A percentile compares a stretch with the other conserved stretches of the same genome.
These are phyloP conservation scores for Angomonas deanei DNA, from an alignment of 208 protist genomes.

Conservation along the genomic window DNA sequence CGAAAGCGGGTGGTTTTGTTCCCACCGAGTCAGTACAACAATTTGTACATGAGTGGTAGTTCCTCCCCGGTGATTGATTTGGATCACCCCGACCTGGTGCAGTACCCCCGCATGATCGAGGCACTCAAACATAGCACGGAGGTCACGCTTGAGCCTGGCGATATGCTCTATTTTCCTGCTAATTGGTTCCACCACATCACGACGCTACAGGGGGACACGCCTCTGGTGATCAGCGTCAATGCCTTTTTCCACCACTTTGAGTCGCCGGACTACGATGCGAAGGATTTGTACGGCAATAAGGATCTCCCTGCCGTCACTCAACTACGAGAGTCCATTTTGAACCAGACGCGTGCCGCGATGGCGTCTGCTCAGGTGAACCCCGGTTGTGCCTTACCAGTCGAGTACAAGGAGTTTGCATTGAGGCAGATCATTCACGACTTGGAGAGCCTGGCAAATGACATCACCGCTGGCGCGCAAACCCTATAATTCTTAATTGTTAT, in stretches of 20 bases:
- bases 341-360: conserved; percentile 19
- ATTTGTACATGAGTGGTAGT: conserved; percentile 89
- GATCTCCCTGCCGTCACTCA: conserved; percentile 54
- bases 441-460: conserved; percentile 35
- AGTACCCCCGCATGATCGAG: conserved; percentile 79
- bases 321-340: conserved; percentile 38
- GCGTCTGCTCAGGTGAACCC: background rate
- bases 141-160: conserved; percentile 80
- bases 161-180: conserved; percentile 92
- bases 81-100: conserved; percentile 59
- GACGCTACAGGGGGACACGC: conserved; percentile 29
- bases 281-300: conserved; percentile 90
- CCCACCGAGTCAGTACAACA: conserved; percentile 77
- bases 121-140: conserved; percentile 63
- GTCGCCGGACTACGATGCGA: conserved; percentile 58
- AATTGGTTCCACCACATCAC: conserved; percentile 92
- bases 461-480: conserved; percentile 10
- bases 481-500: conserved; percentile 22
- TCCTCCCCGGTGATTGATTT: conserved; percentile 83
- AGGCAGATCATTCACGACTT: conserved; percentile 80
- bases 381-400: conserved; percentile 12
- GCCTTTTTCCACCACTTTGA: conserved; percentile 83
- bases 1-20: conserved; percentile 88
- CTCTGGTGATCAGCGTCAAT: conserved; percentile 66
- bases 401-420: conserved; percentile 76